Evolutionary conservation across 83 land plant species (phyloP).

Genomic region (Isoetes engelmannii): DNA sequence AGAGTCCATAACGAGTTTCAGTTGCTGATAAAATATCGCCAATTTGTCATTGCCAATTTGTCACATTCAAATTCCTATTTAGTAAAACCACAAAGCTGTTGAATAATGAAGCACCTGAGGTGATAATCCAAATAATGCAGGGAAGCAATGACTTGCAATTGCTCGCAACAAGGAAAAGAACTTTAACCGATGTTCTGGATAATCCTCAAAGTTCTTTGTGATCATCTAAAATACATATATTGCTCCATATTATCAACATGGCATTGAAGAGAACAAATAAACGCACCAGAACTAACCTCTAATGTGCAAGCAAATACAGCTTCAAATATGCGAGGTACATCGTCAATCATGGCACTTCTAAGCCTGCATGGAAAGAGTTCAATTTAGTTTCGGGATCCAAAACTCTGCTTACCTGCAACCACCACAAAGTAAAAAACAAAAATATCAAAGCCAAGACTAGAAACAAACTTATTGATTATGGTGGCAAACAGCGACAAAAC

Average conservation of each 20-base stretch:
- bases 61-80: no score
- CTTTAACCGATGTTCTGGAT: slow-evolving; percentile 98
- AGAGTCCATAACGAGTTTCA: slow-evolving; percentile 98
- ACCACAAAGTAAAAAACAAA: slow-evolving; percentile 7
- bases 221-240: slow-evolving; percentile 63
- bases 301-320: slow-evolving; percentile 96
- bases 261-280: slow-evolving; percentile 7
- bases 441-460: background rate
- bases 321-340: slow-evolving; percentile 98
- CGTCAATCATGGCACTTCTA: slow-evolving; percentile 76
- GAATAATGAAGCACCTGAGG: slow-evolving; percentile 50
- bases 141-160: slow-evolving; percentile 92
- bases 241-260: slow-evolving; percentile 8
- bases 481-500: slow-evolving; percentile 96
- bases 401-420: background rate
- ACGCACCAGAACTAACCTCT: slow-evolving; percentile 49
- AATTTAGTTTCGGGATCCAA: background rate
- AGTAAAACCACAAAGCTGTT: background rate
- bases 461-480: slow-evolving; percentile 85
- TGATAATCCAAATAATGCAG: slow-evolving; percentile 73
- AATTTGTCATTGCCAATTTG: no score
- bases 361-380: slow-evolving; percentile 46
- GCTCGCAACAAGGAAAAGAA: slow-evolving; percentile 93
- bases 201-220: slow-evolving; percentile 97
- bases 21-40: slow-evolving; percentile 57